phyloP scores from a whole-genome alignment of 108 stramenopile species.

The Cyclostephanos tholiformis region DNA sequence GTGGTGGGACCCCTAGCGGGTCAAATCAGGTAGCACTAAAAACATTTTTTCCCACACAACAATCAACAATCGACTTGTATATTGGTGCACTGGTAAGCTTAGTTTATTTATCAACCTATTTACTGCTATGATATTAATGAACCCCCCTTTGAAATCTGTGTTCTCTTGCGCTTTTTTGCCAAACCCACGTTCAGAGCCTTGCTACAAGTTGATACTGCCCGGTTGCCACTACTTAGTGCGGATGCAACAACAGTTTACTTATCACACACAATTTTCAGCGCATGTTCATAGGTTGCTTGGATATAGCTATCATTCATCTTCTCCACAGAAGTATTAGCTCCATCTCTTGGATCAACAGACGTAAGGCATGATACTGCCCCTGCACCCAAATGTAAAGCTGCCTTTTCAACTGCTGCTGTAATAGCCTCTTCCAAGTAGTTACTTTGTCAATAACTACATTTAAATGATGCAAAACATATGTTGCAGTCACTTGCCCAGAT shows the following conservation, averaged over 20 bases:
- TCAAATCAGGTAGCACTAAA: no score
- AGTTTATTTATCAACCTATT: no score
- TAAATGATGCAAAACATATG: neutral
- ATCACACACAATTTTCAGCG: neutral
- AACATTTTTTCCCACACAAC: no score
- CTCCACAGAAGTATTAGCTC: neutral
- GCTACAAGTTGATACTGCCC: neutral
- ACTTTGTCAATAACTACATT: neutral
- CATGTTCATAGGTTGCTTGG: neutral
- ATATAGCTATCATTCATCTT: neutral
- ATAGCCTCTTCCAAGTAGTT: neutral
- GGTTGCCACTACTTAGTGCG: neutral
- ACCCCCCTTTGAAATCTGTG: neutral
- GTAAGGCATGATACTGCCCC: neutral
- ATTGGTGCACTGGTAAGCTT: no score
- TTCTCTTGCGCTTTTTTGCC: neutral
- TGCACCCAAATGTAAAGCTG: neutral
- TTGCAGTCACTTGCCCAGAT: conserved; percentile 18
- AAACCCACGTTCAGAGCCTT: neutral
- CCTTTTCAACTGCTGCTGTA: neutral
- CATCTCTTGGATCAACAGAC: neutral
- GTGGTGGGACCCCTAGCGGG: no score
- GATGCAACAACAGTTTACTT: neutral
- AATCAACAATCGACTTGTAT: no score
- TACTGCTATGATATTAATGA: no score